Evolutionary conservation across 495 filamentous ascomycete genomes (phyloP).

Genomic region (Aspergillus asperescens): DNA sequence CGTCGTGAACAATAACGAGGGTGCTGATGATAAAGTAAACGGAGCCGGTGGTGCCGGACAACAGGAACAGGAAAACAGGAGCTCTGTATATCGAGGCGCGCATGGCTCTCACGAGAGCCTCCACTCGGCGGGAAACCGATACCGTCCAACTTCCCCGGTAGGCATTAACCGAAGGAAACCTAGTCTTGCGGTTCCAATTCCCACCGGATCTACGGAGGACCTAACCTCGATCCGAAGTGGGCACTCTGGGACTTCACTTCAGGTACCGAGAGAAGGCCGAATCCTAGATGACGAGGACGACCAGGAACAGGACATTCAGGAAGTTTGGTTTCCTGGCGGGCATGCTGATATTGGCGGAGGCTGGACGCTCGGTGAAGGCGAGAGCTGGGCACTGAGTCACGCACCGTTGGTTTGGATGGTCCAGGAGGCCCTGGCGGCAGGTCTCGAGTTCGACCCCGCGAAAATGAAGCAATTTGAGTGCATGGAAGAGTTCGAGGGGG

Average conservation of each 20-base stretch:
- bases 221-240: constrained; percentile 34
- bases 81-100: constrained; percentile 34
- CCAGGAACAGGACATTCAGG: constrained; percentile 66
- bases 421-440: constrained; percentile 67
- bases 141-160: constrained; percentile 37
- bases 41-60: neutral
- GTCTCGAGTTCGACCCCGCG: constrained; percentile 61
- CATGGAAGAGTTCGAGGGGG: constrained; percentile 44
- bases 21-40: neutral
- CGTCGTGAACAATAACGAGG: constrained; percentile 6
- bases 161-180: constrained; percentile 12
- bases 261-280: constrained; percentile 20
- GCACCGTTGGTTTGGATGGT: constrained; percentile 82
- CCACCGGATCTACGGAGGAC: constrained; percentile 30
- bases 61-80: constrained; percentile 28
- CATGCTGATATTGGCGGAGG: constrained; percentile 84
- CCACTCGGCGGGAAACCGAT: constrained; percentile 26
- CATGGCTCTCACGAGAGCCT: constrained; percentile 25
- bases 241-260: constrained; percentile 37
- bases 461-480: constrained; percentile 66
- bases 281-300: constrained; percentile 38
- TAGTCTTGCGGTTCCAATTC: constrained; percentile 30
- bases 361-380: constrained; percentile 58
- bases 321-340: constrained; percentile 79
- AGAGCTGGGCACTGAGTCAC: constrained; percentile 61